Percentiles rank a stretch among this genome's conserved stretches.
Conservation (phyloP, 345 rosid genomes). For the Citrus unshiu region DNA sequence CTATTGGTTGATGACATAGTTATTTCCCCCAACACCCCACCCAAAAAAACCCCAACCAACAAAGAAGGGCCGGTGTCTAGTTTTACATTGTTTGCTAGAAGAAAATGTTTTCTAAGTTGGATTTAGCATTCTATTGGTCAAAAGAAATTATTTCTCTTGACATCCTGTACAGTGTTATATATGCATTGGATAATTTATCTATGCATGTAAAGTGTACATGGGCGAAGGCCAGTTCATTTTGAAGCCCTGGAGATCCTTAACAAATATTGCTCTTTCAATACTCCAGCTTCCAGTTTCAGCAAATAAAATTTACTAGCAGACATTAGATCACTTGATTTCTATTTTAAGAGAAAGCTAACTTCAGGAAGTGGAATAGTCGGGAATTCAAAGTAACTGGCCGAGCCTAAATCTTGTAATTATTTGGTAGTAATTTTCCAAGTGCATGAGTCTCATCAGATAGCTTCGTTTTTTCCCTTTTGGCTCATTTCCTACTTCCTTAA, state of each 20-base stretch:
- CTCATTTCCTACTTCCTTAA: constrained; percentile 6
- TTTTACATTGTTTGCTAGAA: background rate
- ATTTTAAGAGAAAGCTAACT: background rate
- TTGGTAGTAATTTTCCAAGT: background rate
- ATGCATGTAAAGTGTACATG: background rate
- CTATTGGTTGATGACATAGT: background rate
- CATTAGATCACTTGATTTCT: background rate
- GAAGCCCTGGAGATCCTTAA: background rate
- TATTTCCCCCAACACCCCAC: background rate
- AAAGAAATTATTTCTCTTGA: background rate
- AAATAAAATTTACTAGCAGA: background rate
- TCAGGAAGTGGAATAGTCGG: too few species aligned
- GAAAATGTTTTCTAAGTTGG: background rate
- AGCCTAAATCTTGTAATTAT: background rate
- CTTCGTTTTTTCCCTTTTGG: background rate
- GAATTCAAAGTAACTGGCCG: too few species aligned
- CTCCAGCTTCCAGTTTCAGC: background rate
- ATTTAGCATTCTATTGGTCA: background rate
- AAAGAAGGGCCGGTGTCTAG: background rate
- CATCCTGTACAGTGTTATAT: background rate
- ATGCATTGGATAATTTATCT: background rate
- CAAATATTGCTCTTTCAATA: background rate
- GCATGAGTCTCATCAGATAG: background rate
- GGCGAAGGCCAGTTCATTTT: background rate
- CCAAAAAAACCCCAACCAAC: too few species aligned